These are phyloP conservation scores for Anthracocystis walkeri DNA, from an alignment of 1,284 basidiomycete species.

Conservation along the genomic window DNA sequence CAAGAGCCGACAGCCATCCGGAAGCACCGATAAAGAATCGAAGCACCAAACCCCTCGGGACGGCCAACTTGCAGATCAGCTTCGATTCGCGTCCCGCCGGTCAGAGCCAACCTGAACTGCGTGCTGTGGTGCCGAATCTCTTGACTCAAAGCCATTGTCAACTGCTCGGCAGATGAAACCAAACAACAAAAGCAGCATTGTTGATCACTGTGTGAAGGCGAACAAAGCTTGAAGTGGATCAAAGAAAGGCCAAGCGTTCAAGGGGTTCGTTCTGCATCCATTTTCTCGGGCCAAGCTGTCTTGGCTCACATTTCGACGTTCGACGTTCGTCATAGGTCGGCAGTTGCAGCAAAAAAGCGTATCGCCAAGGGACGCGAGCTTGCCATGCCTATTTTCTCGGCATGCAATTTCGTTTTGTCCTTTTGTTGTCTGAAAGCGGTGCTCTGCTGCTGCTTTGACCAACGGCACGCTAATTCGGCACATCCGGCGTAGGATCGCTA, in stretches of 20 bases:
- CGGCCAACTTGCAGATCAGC: no score
- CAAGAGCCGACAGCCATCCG: no score
- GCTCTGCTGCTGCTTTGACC: not conserved
- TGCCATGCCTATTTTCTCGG: not conserved
- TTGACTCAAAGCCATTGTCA: no score
- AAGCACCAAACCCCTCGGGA: no score
- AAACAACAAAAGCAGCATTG: no score
- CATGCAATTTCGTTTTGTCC: not conserved
- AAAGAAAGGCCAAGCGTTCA: not conserved
- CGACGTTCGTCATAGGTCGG: conserved; percentile 4
- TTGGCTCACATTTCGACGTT: not conserved
- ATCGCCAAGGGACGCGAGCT: conserved; percentile 3
- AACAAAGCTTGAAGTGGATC: not conserved
- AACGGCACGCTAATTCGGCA: conserved; percentile 2
- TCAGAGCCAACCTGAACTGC: no score
- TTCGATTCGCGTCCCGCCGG: no score
- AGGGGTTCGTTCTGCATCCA: not conserved
- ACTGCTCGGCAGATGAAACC: no score
- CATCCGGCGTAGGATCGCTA: not conserved
- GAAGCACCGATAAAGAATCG: no score
- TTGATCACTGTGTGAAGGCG: no score
- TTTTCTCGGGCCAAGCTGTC: conserved; percentile 3
- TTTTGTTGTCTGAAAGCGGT: not conserved
- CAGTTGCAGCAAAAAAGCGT: not conserved
- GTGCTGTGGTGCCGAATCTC: no score